Base-by-base conservation (phyloP, 345 rosid species). In the Angophora floribunda region DNA sequence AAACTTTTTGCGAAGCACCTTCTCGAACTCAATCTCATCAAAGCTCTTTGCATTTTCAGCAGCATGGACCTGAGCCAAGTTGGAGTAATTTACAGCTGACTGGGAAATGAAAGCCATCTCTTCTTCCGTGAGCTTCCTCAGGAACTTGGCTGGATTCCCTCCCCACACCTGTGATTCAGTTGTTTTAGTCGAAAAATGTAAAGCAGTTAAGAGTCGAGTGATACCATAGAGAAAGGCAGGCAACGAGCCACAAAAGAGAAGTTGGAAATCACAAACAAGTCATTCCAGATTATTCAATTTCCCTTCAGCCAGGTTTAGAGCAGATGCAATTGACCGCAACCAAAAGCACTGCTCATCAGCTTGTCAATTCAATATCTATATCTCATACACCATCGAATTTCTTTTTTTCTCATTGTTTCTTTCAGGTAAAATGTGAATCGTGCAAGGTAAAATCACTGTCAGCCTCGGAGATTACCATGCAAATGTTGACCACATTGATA, bases 141-240 rank as follows among this genome's bases (percentile, higher is more conserved):
- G 92, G 92, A 97, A 97, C 93, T 91, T 96, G 87, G 99, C 99
- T 13, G 99, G 98, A 91, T 97, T 97, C 90, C 99, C 99, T 93
- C 94, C 99, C 99, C 98, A 97, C 49, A 97, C 95, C 99, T 96
- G 92, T 89, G 47, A 70, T 36, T 67, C 82, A 17, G 82, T 70
- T 70, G 82, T 70, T 70, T 70, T 70, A 36, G 24, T 36, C 3
- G 91, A 90, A 90, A 94, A 94, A 75, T 97, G 96, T 50, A 89
- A 70, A 86, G 97, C 96, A 10, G 96, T 70, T 70, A 70, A 41
- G 80, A 70, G 80, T 32, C 2, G 4, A 70, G 80, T 9, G 47
- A 70, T 21, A 17, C 47, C 82, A 70, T 9, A 70, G 82, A 36
- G 82, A 44, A 70, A 70, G 47, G 82, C 47, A 70, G 22, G 82